Evolutionary conservation across 768 basidiomycete species (phyloP).

Genomic region (Baorangia bicolor): DNA sequence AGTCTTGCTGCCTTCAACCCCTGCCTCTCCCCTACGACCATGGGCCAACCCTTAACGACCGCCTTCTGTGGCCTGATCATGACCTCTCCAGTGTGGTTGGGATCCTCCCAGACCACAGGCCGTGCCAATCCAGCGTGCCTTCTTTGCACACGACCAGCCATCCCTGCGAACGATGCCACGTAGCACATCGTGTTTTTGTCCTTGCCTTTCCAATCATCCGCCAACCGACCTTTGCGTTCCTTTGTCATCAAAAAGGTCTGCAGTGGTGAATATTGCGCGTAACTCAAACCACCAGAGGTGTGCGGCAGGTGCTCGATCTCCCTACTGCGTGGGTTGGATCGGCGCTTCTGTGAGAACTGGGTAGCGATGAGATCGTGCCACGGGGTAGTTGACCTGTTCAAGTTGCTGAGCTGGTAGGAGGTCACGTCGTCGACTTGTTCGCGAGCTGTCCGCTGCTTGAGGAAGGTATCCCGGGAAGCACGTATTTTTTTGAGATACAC

Average conservation of each 20-base stretch:
- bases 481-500: slow-evolving; percentile 62
- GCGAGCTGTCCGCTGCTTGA: slow-evolving; percentile 31
- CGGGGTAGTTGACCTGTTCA: slow-evolving; percentile 13
- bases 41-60: slow-evolving; percentile 39
- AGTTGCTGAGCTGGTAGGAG: slow-evolving; percentile 29
- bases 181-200: slow-evolving; percentile 14
- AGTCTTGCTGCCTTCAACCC: slow-evolving; percentile 40
- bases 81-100: slow-evolving; percentile 26
- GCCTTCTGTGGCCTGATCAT: slow-evolving; percentile 30
- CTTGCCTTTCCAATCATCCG: slow-evolving; percentile 31
- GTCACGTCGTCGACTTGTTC: slow-evolving; percentile 20
- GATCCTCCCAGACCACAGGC: slow-evolving; percentile 32
- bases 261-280: slow-evolving; percentile 51
- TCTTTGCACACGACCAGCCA: slow-evolving; percentile 23
- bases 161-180: slow-evolving; percentile 34
- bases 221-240: slow-evolving; percentile 59
- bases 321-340: slow-evolving; percentile 25
- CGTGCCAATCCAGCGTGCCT: slow-evolving; percentile 14
- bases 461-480: slow-evolving; percentile 56
- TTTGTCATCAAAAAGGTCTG: slow-evolving; percentile 52
- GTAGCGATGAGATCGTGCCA: slow-evolving; percentile 29
- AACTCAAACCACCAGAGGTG: slow-evolving; percentile 58
- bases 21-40: slow-evolving; percentile 45
- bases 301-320: slow-evolving; percentile 67
- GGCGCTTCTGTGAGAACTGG: slow-evolving; percentile 21